Percentiles rank a stretch among this genome's conserved stretches.
These are phyloP conservation scores for Byssoonygena ceratinophila DNA, from an alignment of 2,329 filamentous ascomycete genomes.

Conservation along the genomic window DNA sequence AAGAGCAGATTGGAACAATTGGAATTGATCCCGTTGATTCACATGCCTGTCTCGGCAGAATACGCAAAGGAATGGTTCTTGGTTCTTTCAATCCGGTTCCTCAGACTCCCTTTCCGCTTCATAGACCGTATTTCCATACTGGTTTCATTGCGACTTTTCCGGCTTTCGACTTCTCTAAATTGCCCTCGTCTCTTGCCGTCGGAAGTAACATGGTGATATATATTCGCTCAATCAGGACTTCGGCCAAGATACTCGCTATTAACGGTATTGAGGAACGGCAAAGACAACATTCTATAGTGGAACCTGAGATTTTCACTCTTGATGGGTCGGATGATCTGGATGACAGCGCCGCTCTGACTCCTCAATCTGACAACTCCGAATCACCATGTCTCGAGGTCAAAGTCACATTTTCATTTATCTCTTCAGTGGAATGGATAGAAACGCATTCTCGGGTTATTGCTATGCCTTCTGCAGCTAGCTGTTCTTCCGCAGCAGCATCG, in stretches of 20 bases:
- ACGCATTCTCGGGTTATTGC: constrained; percentile 48
- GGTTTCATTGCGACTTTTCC: constrained; percentile 63
- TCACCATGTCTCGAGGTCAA: constrained; percentile 23
- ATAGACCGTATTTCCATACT: constrained; percentile 41
- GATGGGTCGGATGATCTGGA: constrained; percentile 28
- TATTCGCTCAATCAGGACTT: constrained; percentile 72
- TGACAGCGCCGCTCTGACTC: neutral
- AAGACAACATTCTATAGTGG: constrained; percentile 23
- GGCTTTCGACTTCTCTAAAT: constrained; percentile 43
- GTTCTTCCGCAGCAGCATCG: constrained; percentile 27
- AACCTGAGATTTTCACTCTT: constrained; percentile 37
- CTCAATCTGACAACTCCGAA: neutral
- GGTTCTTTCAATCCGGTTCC: constrained; percentile 44
- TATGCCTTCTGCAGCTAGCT: constrained; percentile 47
- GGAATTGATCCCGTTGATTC: constrained; percentile 49
- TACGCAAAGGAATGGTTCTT: constrained; percentile 74
- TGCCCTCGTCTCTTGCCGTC: constrained; percentile 46
- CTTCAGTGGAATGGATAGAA: constrained; percentile 48
- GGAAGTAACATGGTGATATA: constrained; percentile 59
- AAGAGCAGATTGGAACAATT: constrained; percentile 81
- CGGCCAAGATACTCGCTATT: constrained; percentile 60
- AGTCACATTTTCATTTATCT: constrained; percentile 49
- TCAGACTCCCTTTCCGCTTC: constrained; percentile 13
- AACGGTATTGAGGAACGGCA: constrained; percentile 21
- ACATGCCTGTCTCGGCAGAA: constrained; percentile 27